Conservation (phyloP, 1,139 yeast genomes). For the Kluyveromyces sp. region DNA sequence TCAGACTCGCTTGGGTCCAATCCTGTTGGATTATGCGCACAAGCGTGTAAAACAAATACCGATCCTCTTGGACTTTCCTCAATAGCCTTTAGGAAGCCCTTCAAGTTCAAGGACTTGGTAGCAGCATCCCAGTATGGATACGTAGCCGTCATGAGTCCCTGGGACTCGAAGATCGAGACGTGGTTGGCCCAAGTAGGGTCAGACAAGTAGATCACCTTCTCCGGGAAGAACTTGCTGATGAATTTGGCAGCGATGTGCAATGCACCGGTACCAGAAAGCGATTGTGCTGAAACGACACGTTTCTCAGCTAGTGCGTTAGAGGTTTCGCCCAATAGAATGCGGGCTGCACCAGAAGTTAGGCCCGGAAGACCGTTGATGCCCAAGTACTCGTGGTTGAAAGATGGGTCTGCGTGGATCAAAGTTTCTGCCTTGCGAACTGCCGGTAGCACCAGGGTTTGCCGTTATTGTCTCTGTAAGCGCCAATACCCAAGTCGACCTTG, state of each 20-base stretch:
- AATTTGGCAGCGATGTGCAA: slow-evolving; percentile 81
- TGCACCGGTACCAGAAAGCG: slow-evolving; percentile 94
- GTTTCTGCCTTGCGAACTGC: slow-evolving; percentile 71
- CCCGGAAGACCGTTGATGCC: slow-evolving; percentile 72
- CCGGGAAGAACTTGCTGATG: slow-evolving; percentile 42
- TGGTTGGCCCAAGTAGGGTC: slow-evolving; percentile 98
- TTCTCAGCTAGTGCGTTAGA: slow-evolving; percentile 47
- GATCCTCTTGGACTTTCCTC: slow-evolving; percentile 69
- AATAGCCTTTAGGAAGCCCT: slow-evolving; percentile 63
- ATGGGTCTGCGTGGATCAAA: slow-evolving; percentile 44
- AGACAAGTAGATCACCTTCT: slow-evolving; percentile 58
- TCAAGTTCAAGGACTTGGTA: slow-evolving; percentile 55
- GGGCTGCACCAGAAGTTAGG: slow-evolving; percentile 69
- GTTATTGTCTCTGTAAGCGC: slow-evolving; percentile 88
- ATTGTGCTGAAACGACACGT: slow-evolving; percentile 69
- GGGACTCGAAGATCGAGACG: slow-evolving; percentile 63
- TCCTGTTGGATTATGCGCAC: slow-evolving; percentile 98
- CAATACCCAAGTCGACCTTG: slow-evolving; percentile 85
- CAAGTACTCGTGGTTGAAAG: slow-evolving; percentile 84
- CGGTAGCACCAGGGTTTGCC: slow-evolving; percentile 93
- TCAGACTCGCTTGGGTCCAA: slow-evolving; percentile 84
- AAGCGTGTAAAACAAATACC: slow-evolving; percentile 79
- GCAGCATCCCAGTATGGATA: slow-evolving; percentile 79
- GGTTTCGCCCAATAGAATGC: slow-evolving; percentile 64
- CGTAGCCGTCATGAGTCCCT: slow-evolving; percentile 53